Percentiles rank a stretch among this genome's conserved stretches.
These are phyloP conservation scores for Mycena alexandri DNA, from an alignment of 768 basidiomycete genomes.

Conservation along the genomic window DNA sequence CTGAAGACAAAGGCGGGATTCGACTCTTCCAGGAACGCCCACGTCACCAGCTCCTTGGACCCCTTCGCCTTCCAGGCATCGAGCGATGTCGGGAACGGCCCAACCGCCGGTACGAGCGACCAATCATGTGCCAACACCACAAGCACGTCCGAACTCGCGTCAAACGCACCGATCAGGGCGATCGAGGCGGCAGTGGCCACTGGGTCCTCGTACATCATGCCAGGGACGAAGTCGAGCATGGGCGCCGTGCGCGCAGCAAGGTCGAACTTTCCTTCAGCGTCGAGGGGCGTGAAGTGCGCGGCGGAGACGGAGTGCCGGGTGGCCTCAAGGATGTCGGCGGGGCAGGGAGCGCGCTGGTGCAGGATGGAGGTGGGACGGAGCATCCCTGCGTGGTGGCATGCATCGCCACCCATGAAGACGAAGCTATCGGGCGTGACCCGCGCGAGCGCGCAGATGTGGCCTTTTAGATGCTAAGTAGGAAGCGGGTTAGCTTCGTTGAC, in stretches of 20 bases:
- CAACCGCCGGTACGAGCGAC: conserved; percentile 31
- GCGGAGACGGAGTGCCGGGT: conserved; percentile 26
- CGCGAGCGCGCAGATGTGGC: conserved; percentile 40
- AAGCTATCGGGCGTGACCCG: conserved; percentile 39
- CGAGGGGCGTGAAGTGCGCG: conserved; percentile 21
- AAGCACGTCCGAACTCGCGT: conserved; percentile 38
- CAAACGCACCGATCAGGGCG: conserved; percentile 32
- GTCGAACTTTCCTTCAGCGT: conserved; percentile 19
- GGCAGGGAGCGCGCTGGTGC: conserved; percentile 36
- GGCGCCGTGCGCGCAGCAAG: conserved; percentile 24
- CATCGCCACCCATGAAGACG: conserved; percentile 40
- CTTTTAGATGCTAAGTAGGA: conserved; percentile 33
- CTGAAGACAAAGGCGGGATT: conserved; percentile 16
- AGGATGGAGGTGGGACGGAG: conserved; percentile 39
- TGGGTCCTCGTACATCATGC: conserved; percentile 25
- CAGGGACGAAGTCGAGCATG: conserved; percentile 20
- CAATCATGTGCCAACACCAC: conserved; percentile 38
- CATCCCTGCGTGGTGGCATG: conserved; percentile 39
- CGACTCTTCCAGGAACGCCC: conserved; percentile 15
- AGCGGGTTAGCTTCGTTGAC: no score
- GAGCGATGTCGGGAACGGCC: conserved; percentile 29
- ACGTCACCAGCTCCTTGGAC: conserved; percentile 32
- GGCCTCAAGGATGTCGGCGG: conserved; percentile 22
- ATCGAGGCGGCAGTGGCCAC: conserved; percentile 27
- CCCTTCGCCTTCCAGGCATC: conserved; percentile 39